These are phyloP conservation scores for Blastobotrys elegans DNA, from an alignment of 1,139 yeast genomes.

Conservation along the genomic window DNA sequence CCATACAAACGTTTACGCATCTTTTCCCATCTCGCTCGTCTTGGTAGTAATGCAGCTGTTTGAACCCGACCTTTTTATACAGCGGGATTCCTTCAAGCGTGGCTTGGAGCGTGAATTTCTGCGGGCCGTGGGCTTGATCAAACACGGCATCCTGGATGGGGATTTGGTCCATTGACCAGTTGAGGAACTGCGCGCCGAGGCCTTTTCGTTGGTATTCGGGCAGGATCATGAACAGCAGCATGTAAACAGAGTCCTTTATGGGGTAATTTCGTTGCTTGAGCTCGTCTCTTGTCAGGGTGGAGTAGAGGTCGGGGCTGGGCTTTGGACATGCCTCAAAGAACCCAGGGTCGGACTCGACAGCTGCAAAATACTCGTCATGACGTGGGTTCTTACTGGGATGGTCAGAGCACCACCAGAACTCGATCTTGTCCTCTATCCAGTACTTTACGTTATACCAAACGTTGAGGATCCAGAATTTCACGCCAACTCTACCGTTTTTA, in stretches of 20 bases:
- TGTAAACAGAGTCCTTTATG: not conserved
- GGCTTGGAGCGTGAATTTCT: conserved; percentile 9
- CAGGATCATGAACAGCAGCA: conserved; percentile 1
- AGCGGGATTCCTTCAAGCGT: not conserved
- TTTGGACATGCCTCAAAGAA: not conserved
- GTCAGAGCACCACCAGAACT: not conserved
- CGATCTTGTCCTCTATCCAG: conserved; percentile 2
- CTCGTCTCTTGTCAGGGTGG: conserved; percentile 11
- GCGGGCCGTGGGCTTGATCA: conserved; percentile 16
- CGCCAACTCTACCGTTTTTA: conserved; percentile 2
- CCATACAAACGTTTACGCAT: conserved; percentile 1
- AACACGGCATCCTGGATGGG: conserved; percentile 5
- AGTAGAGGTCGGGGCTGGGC: not conserved
- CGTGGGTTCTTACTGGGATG: conserved; percentile 9
- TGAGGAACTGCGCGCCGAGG: conserved; percentile 7
- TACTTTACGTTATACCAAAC: conserved; percentile 4
- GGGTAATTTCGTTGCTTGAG: conserved; percentile 12
- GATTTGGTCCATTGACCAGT: conserved; percentile 7
- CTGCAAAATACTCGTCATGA: conserved; percentile 2
- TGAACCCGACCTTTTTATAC: not conserved
- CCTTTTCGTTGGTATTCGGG: conserved; percentile 13
- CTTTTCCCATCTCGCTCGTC: not conserved
- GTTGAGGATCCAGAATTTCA: conserved; percentile 8
- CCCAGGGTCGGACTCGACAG: conserved; percentile 1
- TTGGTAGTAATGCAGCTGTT: not conserved